Conservation (phyloP, 2,329 filamentous ascomycete genomes). For the Mycogone perniciosa region DNA sequence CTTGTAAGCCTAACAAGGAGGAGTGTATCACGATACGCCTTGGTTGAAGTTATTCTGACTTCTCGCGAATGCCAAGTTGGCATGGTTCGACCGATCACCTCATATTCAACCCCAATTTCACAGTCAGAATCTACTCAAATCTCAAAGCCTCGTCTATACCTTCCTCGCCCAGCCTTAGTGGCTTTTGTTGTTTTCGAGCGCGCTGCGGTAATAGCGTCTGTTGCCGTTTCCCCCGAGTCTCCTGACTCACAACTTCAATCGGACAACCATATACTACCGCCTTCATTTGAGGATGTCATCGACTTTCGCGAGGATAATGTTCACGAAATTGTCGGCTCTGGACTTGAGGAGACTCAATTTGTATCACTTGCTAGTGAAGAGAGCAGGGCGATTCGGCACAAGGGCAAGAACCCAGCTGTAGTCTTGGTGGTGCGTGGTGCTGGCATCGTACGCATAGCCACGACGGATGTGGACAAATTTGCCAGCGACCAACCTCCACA, state of each 20-base stretch:
- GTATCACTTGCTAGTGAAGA: conserved; percentile 35
- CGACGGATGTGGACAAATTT: conserved; percentile 54
- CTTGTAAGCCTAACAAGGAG: conserved; percentile 52
- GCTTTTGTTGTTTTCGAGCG: conserved; percentile 77
- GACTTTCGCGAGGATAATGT: conserved; percentile 64
- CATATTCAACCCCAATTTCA: conserved; percentile 52
- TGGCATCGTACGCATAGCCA: conserved; percentile 53
- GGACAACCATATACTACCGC: conserved; percentile 55
- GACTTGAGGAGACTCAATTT: conserved; percentile 52
- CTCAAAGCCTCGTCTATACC: conserved; percentile 58
- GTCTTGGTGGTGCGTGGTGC: conserved; percentile 57
- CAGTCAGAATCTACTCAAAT: conserved; percentile 28
- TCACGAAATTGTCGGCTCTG: conserved; percentile 58
- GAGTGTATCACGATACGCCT: conserved; percentile 56
- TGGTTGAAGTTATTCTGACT: conserved; percentile 65
- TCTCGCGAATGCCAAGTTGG: conserved; percentile 49
- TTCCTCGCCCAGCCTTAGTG: conserved; percentile 72
- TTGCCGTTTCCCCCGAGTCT: conserved; percentile 59
- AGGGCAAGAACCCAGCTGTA: conserved; percentile 55
- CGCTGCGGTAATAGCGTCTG: conserved; percentile 70
- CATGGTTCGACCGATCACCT: conserved; percentile 61
- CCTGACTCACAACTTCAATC: conserved; percentile 70
- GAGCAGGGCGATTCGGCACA: conserved; percentile 43
- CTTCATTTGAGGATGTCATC: conserved; percentile 79
- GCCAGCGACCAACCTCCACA: conserved; percentile 50